Base-by-base conservation (phyloP, 495 filamentous ascomycete species). In the Podospora pseudoanserina region DNA sequence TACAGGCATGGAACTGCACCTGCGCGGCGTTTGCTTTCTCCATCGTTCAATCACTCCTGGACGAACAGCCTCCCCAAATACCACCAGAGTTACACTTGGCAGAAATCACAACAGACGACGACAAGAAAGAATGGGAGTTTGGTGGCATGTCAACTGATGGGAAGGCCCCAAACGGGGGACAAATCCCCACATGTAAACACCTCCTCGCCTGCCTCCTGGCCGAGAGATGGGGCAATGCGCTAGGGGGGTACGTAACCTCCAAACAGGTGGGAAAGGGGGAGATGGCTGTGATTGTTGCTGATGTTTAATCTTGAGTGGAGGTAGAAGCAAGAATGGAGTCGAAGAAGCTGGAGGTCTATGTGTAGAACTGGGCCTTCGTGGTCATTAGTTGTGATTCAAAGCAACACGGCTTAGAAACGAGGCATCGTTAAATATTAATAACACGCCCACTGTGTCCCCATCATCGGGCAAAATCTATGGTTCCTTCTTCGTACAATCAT, bases 1-100 rank as follows among this genome's bases (percentile, higher is more conserved):
- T 91, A 6, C 67, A 73, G 2, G 89, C 91, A n/a, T 97, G 94
- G 94, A 92, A 91, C 74, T 97, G 94, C 75, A 90, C 87, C 11
- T 97, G 94, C 82, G 89, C 92, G 1, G 88, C 88, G 3, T 97
- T 96, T 74, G 84, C 90, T 0, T 89, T 94, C 67, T 80, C 86
- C 34, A 85, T 87, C 54, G 92, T 92, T 68, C 65, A 63, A 15
- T 62, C 49, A 7, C 65, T 54, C 34, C 5, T 16, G 2, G 6
- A 3, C 2, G 16, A 39, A 11, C 23, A 11, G 19, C 30, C 32
- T 34, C 5, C 9, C 16, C 26, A 34, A 16, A n/a, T n/a, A 68
- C 23, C 56, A 61, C n/a, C 30, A 28, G 4, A 56, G 11, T 49
- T 23, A 55, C 23, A 44, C 34, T 28, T 27, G 16, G 60, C 56